Base-by-base conservation (phyloP, 1,284 basidiomycete species). In the Puccinia polysora region DNA sequence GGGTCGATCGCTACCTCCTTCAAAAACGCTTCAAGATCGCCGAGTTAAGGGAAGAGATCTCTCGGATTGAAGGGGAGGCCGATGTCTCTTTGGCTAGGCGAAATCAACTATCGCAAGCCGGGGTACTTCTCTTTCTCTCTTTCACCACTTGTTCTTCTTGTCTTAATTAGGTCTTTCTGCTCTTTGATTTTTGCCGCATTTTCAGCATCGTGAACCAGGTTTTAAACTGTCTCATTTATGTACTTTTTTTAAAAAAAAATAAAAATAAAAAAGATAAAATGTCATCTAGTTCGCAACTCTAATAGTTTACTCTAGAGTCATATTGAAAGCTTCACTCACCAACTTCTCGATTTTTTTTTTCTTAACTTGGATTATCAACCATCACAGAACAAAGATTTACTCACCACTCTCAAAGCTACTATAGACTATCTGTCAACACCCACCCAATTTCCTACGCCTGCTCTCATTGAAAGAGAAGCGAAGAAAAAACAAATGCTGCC, bases 1-100 rank as follows among this genome's bases (percentile, higher is more conserved):
- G 60, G 60, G 62, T 65, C 20, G 70, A 73, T 56, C 60, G 70
- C 34, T 73, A 73, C 58, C 47, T 73, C 40, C n/a, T 58, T 20
- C 28, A 58, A 18, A 73, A 73, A n/a, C 25, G 53, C 1, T 14
- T 36, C 18, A 30, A 45, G 34, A 73, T 73, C 15, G 20, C 36
- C 6, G 60, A 64, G 7, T 40, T 73, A 7, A 32, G 70, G 7
- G 70, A 73, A 58, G 70, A 73, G 45, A 73, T 73, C 40, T 45
- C 60, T 36, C 40, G 52, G 10, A 73, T 73, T 34, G 70, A 73
- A 64, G 70, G 70, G 40, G 70, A 73, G 47, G 70, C 70, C 32
- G 70, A 73, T 32, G 70, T 73, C 43, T 73, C 70, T 4, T 64
- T 64, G 32, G 60, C 60, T 15, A 55, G 70, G 50, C 34, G 62